These are phyloP conservation scores for Venturia oleaginea DNA, from an alignment of 2,329 filamentous ascomycete species.

Conservation along the genomic window DNA sequence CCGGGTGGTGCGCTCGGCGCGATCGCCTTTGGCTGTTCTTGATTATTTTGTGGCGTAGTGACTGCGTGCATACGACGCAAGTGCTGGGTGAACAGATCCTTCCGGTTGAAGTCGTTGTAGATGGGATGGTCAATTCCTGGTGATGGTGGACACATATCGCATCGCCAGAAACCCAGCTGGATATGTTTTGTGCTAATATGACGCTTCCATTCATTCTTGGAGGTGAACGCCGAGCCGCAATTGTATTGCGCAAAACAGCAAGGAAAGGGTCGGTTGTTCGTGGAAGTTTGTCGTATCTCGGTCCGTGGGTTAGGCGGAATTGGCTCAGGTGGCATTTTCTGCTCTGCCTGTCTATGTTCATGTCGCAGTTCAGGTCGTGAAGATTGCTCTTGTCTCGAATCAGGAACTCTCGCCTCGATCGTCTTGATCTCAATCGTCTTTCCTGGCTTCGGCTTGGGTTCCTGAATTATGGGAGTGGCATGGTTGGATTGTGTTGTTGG, in stretches of 20 bases:
- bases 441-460: slow-evolving; percentile 9
- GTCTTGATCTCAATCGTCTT: slow-evolving; percentile 10
- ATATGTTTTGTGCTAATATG: slow-evolving; percentile 78
- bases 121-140: slow-evolving; percentile 15
- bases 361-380: background rate
- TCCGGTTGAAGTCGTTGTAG: slow-evolving; percentile 71
- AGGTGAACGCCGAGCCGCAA: slow-evolving; percentile 62
- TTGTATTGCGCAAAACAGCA: slow-evolving; percentile 75
- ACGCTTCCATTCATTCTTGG: slow-evolving; percentile 94
- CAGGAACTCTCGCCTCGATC: background rate
- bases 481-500: background rate
- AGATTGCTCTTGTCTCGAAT: background rate
- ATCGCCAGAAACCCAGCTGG: slow-evolving; percentile 65
- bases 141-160: slow-evolving; percentile 49
- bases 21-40: slow-evolving; percentile 9
- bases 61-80: slow-evolving; percentile 68
- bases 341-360: background rate
- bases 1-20: background rate
- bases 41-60: background rate
- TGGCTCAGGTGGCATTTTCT: slow-evolving; percentile 7
- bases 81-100: slow-evolving; percentile 86
- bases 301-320: slow-evolving; percentile 1
- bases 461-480: slow-evolving; percentile 4
- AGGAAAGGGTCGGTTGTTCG: slow-evolving; percentile 46
- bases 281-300: background rate